Conservation (phyloP, 192 early-diverging fungal genomes). For the Spizellomyces punctatus region DNA sequence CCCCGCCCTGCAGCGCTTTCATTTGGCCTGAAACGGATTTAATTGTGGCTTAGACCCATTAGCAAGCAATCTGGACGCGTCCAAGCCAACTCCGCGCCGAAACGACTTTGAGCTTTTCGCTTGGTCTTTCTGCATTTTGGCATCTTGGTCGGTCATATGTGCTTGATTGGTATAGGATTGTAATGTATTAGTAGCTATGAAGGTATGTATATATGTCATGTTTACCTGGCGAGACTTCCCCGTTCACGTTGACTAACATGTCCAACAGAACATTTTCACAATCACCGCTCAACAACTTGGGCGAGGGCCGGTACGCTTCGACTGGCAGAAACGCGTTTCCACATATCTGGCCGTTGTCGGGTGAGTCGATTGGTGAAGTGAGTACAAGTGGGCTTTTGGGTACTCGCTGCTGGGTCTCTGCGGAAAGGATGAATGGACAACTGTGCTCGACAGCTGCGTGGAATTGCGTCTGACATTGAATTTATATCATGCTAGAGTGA, state of each 20-base stretch:
- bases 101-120: too few relatives aligned
- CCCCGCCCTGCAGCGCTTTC: too few relatives aligned
- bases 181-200: too few relatives aligned
- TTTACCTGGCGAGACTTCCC: too few relatives aligned
- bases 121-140: too few relatives aligned
- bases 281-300: conserved; percentile 22
- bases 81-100: too few relatives aligned
- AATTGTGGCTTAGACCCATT: too few relatives aligned
- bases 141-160: too few relatives aligned
- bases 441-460: background rate
- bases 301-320: conserved; percentile 30
- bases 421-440: background rate
- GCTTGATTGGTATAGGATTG: too few relatives aligned
- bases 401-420: background rate
- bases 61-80: too few relatives aligned
- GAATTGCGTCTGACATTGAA: background rate
- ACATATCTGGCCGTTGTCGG: conserved; percentile 41
- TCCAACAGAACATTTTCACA: conserved; percentile 24
- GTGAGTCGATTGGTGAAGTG: conserved; percentile 23
- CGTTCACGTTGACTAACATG: background rate
- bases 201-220: too few relatives aligned
- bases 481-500: background rate
- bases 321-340: conserved; percentile 40
- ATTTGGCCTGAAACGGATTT: too few relatives aligned
- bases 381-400: background rate